A percentile compares a stretch with the other conserved stretches of the same genome.
phyloP scores from a whole-genome alignment of 352 stramenopile genomes.

The Pythium vanterpoolii region DNA sequence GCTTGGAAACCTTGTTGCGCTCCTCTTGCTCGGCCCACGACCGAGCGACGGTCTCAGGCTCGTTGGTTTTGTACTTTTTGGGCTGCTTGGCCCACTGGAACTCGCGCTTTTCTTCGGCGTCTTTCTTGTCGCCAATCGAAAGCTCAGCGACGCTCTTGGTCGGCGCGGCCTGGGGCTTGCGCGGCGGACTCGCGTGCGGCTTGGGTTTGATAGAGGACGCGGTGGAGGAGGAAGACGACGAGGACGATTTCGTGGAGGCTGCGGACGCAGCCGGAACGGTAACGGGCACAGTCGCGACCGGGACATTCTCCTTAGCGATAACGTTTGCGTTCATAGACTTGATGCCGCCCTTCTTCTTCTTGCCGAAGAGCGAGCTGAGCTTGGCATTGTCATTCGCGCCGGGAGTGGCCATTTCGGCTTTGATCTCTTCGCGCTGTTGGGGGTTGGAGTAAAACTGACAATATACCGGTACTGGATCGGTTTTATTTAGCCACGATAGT shows the following conservation, averaged over 20 bases:
- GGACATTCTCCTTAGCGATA: conserved; percentile 57
- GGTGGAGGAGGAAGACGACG: background rate
- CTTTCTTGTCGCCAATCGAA: conserved; percentile 48
- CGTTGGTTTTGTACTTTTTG: conserved; percentile 78
- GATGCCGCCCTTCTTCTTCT: conserved; percentile 74
- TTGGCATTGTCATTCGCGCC: conserved; percentile 49
- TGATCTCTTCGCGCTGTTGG: background rate
- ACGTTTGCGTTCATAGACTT: conserved; percentile 82
- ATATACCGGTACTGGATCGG: conserved; percentile 15
- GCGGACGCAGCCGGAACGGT: conserved; percentile 18
- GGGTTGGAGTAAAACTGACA: background rate
- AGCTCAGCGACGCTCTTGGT: conserved; percentile 67
- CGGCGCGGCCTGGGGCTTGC: conserved; percentile 18
- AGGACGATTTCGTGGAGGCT: background rate
- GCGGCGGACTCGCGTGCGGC: conserved; percentile 3
- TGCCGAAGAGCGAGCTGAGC: conserved; percentile 77
- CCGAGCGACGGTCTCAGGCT: conserved; percentile 50
- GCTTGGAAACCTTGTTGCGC: conserved; percentile 52
- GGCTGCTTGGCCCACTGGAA: conserved; percentile 85
- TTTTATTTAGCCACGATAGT: conserved; percentile 1
- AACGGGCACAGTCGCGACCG: conserved; percentile 17
- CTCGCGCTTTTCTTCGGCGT: conserved; percentile 36
- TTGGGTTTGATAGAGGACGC: conserved; percentile 16
- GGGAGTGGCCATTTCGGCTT: conserved; percentile 7
- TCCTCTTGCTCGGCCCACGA: conserved; percentile 76